Percentiles rank a stretch among this genome's conserved stretches.
These are phyloP conservation scores for Selenicereus undatus DNA, from an alignment of 148 eudicot species.

Conservation along the genomic window DNA sequence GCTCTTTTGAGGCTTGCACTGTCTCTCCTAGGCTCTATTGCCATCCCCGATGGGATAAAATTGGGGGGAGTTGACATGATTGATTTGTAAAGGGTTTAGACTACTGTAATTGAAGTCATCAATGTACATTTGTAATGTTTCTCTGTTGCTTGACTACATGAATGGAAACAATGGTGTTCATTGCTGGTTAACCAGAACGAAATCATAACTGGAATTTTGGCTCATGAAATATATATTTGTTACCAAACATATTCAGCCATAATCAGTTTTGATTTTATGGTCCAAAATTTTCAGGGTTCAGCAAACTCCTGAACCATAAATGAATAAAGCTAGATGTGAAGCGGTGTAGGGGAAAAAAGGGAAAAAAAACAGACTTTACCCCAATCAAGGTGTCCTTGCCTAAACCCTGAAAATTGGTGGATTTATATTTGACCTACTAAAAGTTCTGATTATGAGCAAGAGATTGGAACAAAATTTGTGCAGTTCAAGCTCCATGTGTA, in stretches of 20 bases:
- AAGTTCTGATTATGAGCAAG: background rate
- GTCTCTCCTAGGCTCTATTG: background rate
- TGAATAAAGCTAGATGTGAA: no score
- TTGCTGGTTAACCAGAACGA: background rate
- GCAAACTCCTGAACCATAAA: no score
- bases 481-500: background rate
- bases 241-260: background rate
- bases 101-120: background rate
- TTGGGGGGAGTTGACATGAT: background rate
- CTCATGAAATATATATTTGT: background rate
- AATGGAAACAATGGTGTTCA: background rate
- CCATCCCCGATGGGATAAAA: background rate
- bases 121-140: background rate
- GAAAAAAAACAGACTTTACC: no score
- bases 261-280: no score
- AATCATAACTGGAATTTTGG: background rate
- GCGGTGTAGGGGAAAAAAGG: no score
- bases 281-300: no score
- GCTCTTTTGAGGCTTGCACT: background rate
- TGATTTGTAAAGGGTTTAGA: background rate
- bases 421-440: no score
- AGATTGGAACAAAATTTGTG: background rate
- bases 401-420: no score
- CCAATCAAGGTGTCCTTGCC: no score
- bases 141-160: background rate